Base-by-base conservation (phyloP, 495 filamentous ascomycete genomes). In the Penicillium samsonianum region DNA sequence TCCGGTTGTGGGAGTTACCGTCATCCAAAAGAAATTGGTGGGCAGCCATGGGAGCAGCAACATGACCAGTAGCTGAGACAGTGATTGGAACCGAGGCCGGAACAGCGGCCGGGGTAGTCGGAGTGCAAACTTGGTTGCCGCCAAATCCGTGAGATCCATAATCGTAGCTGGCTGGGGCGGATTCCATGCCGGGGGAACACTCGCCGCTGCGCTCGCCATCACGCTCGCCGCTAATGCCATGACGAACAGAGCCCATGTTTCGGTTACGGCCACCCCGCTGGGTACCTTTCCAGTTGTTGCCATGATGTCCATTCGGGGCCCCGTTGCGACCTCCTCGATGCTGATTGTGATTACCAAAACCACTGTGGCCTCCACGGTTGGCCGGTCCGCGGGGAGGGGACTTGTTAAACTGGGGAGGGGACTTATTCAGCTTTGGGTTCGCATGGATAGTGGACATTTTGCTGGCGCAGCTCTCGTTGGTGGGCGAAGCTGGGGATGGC, bases 341-440 rank as follows among this genome's bases (percentile, higher is more conserved):
- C 16, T 28, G 26, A n/a, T 19, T 14, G 17, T 31, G 10, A 7
- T 8, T 7, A 12, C 17, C 9, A 5, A 14, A 20, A 0, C n/a
- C 50, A n/a, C 7, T 26, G 37, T 12, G 25, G 0, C 1, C 28
- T 12, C 35, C 23, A 7, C 31, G 49, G 16, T 53, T 53, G 10
- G 35, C 16, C 0, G 50, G 37, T 25, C 50, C 50, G 7, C 37
- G 50, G 10, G 37, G 22, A 51, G 58, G 53, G 25, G 52, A 50
- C 17, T 56, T 55, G 37, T 17, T 10, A 14, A 25, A 11, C 9
- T 38, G 16, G 16, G 23, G 16, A 1, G 25, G 25, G 4, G 45
- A 17, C 45, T 43, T 43, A 19, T 5, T 22, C 8, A 22, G 8
- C 19, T 43, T 43, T 8, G 19, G 19, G 41, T 22, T 38, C 0